These are phyloP conservation scores for Metschnikowia dekortorum DNA, from an alignment of 805 yeast genomes.

Conservation along the genomic window DNA sequence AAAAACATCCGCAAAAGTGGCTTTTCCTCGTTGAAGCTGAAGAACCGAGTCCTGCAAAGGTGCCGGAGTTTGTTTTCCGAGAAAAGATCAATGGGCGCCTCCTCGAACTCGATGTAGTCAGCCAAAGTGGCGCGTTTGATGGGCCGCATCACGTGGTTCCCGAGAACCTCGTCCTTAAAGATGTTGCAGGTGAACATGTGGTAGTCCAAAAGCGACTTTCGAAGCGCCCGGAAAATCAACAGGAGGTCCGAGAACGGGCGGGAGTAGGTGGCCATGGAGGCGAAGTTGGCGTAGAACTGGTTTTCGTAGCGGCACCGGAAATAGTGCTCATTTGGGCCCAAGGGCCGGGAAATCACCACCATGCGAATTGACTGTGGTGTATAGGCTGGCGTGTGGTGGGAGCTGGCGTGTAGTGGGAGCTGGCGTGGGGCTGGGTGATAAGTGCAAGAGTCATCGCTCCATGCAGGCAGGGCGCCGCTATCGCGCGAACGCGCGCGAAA, in stretches of 20 bases:
- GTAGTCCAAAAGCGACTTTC: slow-evolving; percentile 32
- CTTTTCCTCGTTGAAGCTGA: slow-evolving; percentile 19
- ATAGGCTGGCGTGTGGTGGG: no score
- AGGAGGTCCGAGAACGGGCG: slow-evolving; percentile 14
- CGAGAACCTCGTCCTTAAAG: slow-evolving; percentile 12
- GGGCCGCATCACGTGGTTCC: slow-evolving; percentile 21
- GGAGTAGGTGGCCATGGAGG: slow-evolving; percentile 30
- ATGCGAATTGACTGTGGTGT: background rate
- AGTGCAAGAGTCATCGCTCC: no score
- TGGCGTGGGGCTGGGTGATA: no score
- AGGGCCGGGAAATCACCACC: slow-evolving; percentile 16
- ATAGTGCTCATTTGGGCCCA: slow-evolving; percentile 31
- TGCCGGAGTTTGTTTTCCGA: slow-evolving; percentile 28
- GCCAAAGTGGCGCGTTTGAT: slow-evolving; percentile 19
- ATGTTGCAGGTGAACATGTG: slow-evolving; percentile 32
- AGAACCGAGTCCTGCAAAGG: slow-evolving; percentile 12
- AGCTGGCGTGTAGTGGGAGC: no score
- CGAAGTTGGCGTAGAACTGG: slow-evolving; percentile 31
- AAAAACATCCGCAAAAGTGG: slow-evolving; percentile 30
- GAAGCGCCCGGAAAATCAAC: slow-evolving; percentile 23
- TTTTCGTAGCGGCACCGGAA: slow-evolving; percentile 29
- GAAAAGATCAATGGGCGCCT: slow-evolving; percentile 15
- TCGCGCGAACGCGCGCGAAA: no score
- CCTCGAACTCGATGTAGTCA: slow-evolving; percentile 21
- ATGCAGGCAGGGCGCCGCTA: background rate